A percentile compares a stretch with the other conserved stretches of the same genome.
phyloP scores from a whole-genome alignment of 768 basidiomycete genomes.

The Trametes gibbosa region DNA sequence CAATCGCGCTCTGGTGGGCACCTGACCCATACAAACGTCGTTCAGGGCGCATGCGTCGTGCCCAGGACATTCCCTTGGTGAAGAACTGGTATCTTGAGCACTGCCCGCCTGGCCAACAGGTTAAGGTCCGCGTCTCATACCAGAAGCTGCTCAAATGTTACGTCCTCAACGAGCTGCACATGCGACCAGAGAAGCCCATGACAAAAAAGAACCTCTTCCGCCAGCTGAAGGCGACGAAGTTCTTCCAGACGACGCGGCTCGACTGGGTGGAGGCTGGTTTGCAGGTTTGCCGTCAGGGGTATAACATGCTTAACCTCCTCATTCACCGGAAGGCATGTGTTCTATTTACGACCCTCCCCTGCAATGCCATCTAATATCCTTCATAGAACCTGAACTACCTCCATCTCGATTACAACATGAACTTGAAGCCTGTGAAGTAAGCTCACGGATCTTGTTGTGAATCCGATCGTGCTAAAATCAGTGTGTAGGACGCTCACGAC shows the following conservation, averaged over 20 bases:
- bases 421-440: slow-evolving; percentile 91
- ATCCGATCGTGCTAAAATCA: slow-evolving; percentile 15
- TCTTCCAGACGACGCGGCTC: slow-evolving; percentile 96
- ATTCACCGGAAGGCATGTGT: slow-evolving; percentile 89
- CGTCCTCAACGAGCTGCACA: slow-evolving; percentile 92
- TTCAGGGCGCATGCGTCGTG: slow-evolving; percentile 88
- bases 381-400: slow-evolving; percentile 87
- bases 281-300: slow-evolving; percentile 97
- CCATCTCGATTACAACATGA: slow-evolving; percentile 98
- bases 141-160: slow-evolving; percentile 96
- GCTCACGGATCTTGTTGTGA: slow-evolving; percentile 17
- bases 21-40: slow-evolving; percentile 94
- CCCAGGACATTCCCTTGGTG: slow-evolving; percentile 93
- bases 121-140: slow-evolving; percentile 98
- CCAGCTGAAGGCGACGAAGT: slow-evolving; percentile 96
- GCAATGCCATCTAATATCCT: neutral
- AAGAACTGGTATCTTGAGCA: slow-evolving; percentile 99
- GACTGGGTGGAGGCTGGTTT: slow-evolving; percentile 99
- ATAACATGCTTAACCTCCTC: slow-evolving; percentile 98
- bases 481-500: slow-evolving; percentile 85
- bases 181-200: slow-evolving; percentile 91
- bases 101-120: slow-evolving; percentile 92
- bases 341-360: neutral
- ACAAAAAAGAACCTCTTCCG: slow-evolving; percentile 97
- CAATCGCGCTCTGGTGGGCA: slow-evolving; percentile 98